Base-by-base conservation (phyloP, 345 rosid species). In the Eucalyptus pauciflora region DNA sequence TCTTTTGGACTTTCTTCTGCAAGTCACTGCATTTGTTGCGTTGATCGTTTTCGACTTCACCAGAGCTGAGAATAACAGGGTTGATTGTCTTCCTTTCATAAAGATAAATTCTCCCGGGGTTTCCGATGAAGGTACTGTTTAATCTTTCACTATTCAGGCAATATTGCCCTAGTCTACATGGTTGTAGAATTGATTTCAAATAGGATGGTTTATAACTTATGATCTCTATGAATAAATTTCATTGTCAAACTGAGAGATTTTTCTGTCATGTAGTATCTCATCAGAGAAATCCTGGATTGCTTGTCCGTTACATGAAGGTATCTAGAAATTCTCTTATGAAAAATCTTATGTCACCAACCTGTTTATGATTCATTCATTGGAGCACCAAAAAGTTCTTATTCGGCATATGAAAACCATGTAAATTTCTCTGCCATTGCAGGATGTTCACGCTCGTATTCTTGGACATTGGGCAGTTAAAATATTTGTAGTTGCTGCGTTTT, bases 1-100 rank as follows among this genome's bases (percentile, higher is more conserved):
- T 87, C 92, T 94, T 45, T 89, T 94, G 91, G 96, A 94, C 92
- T 94, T 94, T 90, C 90, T 94, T 88, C 94, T 94, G 89, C 95
- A 94, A 93, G 92, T 94, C 86, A 94, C 96, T 88, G 94, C 96
- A 43, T 94, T 94, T 88, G 95, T 94, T 87, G 95, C 96, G 27
- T 87, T 94, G 89, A 94, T 94, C 83, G 90, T 91, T 56, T 94
- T 92, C 87, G 96, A 94, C 91, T 92, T 91, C 88, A 58, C 89
- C 90, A 91, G 96, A 89, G 92, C 94, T 49, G 92, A 93, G 88
- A 95, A 94, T 89, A 94, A 89, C 85, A 94, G 95, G 90, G 89
- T 94, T 67, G 96, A 94, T 88, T 94, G 96, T 90, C 90, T 94
- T 89, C 96, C 96, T 25, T 94, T 93, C 89, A 86, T 92, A 46